These are phyloP conservation scores for Colletotrichum aenigma DNA, from an alignment of 2,329 filamentous ascomycete species.

Conservation along the genomic window DNA sequence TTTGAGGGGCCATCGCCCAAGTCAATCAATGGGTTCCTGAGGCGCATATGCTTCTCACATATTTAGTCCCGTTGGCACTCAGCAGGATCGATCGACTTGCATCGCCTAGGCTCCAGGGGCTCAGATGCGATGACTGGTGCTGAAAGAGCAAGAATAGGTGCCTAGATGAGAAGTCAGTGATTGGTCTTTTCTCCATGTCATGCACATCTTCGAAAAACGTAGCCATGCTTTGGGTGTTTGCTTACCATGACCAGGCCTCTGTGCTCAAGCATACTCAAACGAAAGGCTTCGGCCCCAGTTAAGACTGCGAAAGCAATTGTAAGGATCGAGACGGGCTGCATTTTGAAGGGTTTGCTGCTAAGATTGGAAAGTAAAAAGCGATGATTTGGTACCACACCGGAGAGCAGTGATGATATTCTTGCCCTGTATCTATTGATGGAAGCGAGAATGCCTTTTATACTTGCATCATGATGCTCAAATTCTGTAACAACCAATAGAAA, in stretches of 20 bases:
- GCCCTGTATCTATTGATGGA: accelerated
- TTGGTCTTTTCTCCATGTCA: neutral
- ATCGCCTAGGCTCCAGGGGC: neutral
- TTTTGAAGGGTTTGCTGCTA: accelerated
- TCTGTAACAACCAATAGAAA: neutral
- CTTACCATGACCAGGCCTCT: neutral
- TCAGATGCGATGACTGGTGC: neutral
- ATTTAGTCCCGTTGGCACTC: too few relatives aligned
- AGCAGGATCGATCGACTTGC: neutral
- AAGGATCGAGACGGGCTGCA: neutral
- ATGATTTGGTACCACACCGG: neutral
- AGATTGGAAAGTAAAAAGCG: accelerated
- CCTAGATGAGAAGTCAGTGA: neutral
- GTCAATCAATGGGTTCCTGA: too few relatives aligned
- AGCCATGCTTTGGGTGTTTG: accelerated
- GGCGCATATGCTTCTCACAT: too few relatives aligned
- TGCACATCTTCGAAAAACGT: accelerated
- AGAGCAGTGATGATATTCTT: accelerated
- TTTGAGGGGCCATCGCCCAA: too few relatives aligned
- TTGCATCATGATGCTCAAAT: accelerated
- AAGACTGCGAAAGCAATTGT: neutral
- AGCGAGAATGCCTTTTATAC: neutral
- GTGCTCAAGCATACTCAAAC: neutral
- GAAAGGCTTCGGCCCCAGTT: neutral
- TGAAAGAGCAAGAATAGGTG: neutral